These are phyloP conservation scores for Sphagnum magellanicum DNA, from an alignment of 228 moss, liverwort and hornwort genomes.

Conservation along the genomic window DNA sequence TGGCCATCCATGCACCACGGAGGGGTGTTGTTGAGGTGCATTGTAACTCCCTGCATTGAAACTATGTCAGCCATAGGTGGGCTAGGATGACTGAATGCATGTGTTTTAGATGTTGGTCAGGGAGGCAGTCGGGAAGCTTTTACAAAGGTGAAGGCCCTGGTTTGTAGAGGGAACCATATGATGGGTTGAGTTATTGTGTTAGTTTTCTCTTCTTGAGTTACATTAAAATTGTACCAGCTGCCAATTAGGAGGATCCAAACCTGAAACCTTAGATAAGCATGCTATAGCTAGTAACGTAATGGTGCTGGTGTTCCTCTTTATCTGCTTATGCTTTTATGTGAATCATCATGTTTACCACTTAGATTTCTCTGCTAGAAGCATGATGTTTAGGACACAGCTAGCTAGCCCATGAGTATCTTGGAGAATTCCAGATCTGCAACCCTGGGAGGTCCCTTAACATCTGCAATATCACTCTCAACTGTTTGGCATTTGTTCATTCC, in stretches of 20 bases:
- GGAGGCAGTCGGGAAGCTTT: no score
- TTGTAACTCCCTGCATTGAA: neutral
- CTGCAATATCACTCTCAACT: neutral
- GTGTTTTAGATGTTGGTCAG: no score
- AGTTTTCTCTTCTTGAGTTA: neutral
- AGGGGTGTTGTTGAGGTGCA: slow-evolving; percentile 92
- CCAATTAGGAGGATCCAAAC: neutral
- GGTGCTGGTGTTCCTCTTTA: neutral
- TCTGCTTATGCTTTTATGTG: neutral
- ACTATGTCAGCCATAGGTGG: neutral
- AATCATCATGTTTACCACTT: neutral
- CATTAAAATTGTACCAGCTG: neutral
- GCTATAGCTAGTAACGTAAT: neutral
- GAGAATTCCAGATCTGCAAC: no score
- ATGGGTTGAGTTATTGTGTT: neutral
- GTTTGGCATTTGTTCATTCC: no score
- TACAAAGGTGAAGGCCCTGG: no score
- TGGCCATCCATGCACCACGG: slow-evolving; percentile 95
- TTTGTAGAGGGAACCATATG: no score
- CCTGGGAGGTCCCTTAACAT: neutral
- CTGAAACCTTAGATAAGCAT: neutral
- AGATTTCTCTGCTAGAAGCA: no score
- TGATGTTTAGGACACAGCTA: no score
- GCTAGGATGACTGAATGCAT: no score
- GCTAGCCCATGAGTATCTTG: no score